A percentile compares a stretch with the other conserved stretches of the same genome.
Conservation (phyloP, 2,329 filamentous ascomycete species). For the Falciphora oryzae region DNA sequence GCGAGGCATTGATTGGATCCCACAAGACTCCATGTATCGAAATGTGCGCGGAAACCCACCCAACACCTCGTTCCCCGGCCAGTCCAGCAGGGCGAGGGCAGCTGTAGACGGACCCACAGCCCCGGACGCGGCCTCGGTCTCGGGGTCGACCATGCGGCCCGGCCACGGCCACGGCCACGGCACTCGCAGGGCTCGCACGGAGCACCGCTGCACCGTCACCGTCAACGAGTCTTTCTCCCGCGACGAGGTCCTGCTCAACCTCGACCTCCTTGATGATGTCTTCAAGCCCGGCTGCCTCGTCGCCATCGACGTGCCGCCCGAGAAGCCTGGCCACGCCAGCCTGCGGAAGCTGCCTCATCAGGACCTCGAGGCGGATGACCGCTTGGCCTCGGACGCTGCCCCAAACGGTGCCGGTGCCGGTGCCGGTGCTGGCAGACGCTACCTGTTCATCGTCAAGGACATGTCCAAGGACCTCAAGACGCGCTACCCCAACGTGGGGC, state of each 20-base stretch:
- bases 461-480: constrained; percentile 62
- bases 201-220: constrained; percentile 47
- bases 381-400: constrained; percentile 13
- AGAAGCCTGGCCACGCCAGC: constrained; percentile 29
- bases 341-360: constrained; percentile 24
- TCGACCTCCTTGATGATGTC: constrained; percentile 59
- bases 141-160: constrained; percentile 36
- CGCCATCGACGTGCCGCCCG: constrained; percentile 57
- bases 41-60: constrained; percentile 8
- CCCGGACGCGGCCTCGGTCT: constrained; percentile 41
- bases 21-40: constrained; percentile 5
- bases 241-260: constrained; percentile 76
- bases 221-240: constrained; percentile 69
- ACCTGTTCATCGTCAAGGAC: constrained; percentile 68
- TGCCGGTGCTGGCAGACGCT: constrained; percentile 38
- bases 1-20: neutral
- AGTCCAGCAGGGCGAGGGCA: constrained; percentile 32
- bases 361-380: constrained; percentile 18
- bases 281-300: constrained; percentile 64
- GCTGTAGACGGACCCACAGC: constrained; percentile 11
- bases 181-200: constrained; percentile 26
- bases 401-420: constrained; percentile 10
- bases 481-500: constrained; percentile 58
- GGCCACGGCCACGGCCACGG: constrained; percentile 13
- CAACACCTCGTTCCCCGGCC: constrained; percentile 42